Conservation (phyloP, 306 rosid species). For the Canavalia gladiata region DNA sequence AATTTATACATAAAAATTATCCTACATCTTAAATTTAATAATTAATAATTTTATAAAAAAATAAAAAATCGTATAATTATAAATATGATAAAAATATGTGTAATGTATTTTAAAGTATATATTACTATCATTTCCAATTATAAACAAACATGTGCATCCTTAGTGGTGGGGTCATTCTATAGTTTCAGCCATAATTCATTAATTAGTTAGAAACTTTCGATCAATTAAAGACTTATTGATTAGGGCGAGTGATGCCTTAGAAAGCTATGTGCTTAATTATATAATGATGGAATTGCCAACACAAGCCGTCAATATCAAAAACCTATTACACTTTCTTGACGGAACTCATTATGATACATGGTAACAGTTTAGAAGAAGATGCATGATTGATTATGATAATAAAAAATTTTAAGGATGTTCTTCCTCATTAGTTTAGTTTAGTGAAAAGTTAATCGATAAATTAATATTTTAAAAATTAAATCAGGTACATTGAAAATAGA, state of each 20-base stretch:
- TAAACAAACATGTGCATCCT: neutral
- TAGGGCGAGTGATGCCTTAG: neutral
- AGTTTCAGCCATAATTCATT: constrained; percentile 10
- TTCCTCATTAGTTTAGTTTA: too few species aligned
- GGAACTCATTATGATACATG: constrained; percentile 42
- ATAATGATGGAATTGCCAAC: constrained; percentile 20
- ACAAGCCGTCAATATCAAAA: constrained; percentile 41
- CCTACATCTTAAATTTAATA: too few species aligned
- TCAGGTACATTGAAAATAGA: too few species aligned
- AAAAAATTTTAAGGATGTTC: neutral
- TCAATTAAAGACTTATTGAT: neutral
- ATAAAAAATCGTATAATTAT: too few species aligned
- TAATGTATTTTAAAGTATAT: too few species aligned
- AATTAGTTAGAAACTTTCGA: constrained; percentile 39
- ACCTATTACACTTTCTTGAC: constrained; percentile 41
- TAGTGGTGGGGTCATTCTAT: constrained; percentile 13
- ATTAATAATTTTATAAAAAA: too few species aligned
- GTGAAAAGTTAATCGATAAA: too few species aligned
- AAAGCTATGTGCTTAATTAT: neutral
- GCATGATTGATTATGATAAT: constrained; percentile 33
- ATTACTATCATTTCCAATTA: too few species aligned
- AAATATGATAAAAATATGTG: too few species aligned
- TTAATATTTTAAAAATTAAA: too few species aligned
- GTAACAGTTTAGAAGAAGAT: constrained; percentile 27
- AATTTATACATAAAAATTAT: too few species aligned